Conservation (phyloP, 768 basidiomycete species). For the Xerocomus spinulosus region DNA sequence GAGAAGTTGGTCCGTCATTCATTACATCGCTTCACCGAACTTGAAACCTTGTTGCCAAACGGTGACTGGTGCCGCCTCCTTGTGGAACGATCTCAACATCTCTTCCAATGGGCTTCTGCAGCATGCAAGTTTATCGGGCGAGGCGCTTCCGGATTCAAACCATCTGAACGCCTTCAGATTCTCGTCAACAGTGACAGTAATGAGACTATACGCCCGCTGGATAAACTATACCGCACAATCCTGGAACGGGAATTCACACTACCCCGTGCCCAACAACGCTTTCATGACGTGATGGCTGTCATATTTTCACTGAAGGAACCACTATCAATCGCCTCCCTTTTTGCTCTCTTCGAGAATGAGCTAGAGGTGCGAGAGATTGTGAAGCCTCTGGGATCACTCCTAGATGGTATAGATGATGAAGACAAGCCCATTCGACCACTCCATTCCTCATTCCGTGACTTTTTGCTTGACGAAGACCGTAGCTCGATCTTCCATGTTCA, state of each 20-base stretch:
- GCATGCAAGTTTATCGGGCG: slow-evolving; percentile 17
- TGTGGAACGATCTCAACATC: slow-evolving; percentile 11
- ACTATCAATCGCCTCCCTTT: neutral
- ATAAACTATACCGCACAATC: neutral
- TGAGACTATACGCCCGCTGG: neutral
- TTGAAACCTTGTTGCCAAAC: neutral
- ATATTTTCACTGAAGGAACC: neutral
- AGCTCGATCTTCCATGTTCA: neutral
- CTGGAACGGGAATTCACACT: neutral
- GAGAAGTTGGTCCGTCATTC: neutral
- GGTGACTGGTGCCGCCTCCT: slow-evolving; percentile 10
- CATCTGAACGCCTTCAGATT: neutral
- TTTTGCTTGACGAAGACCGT: neutral
- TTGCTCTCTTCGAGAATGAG: neutral
- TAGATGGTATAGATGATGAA: no score
- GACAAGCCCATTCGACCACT: no score
- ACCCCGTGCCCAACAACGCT: neutral
- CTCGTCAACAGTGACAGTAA: neutral
- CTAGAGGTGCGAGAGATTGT: neutral
- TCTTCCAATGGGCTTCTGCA: slow-evolving; percentile 23
- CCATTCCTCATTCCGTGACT: neutral
- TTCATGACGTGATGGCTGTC: neutral
- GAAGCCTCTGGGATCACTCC: neutral
- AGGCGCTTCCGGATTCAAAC: neutral
- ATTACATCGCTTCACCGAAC: neutral